Evolutionary conservation across 495 filamentous ascomycete species (phyloP).

Genomic region (Rhypophila decipiens): DNA sequence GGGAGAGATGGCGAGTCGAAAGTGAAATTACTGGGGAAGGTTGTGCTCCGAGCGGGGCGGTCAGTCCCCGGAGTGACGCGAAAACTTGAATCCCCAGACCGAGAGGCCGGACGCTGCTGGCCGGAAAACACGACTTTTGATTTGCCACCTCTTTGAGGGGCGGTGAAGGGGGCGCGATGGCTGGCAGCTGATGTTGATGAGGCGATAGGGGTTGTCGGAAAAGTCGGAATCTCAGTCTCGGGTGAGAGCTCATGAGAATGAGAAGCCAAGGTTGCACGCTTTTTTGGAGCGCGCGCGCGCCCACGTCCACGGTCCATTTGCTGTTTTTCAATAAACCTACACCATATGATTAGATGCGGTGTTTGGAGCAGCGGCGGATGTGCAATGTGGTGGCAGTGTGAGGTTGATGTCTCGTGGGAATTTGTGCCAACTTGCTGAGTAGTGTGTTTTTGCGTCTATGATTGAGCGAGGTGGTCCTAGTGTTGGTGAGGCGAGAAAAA

Average conservation of each 20-base stretch:
- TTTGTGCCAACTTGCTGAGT: no score
- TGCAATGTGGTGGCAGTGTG: background rate
- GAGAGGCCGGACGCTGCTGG: constrained; percentile 11
- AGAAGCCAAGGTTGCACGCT: constrained; percentile 16
- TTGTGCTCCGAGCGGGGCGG: constrained; percentile 19
- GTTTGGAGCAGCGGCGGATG: background rate
- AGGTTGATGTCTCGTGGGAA: no score
- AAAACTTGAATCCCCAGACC: constrained; percentile 8
- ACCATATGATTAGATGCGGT: background rate
- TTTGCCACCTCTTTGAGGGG: constrained; percentile 13
- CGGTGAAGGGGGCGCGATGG: constrained; percentile 7
- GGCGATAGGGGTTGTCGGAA: constrained; percentile 5
- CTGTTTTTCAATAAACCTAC: constrained; percentile 15
- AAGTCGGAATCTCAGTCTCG: background rate
- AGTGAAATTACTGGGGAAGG: constrained; percentile 18
- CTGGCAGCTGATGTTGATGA: background rate
- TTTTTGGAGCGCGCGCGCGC: constrained; percentile 27
- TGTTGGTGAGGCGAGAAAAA: constrained; percentile 31
- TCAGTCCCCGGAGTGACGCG: constrained; percentile 15
- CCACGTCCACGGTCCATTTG: constrained; percentile 27
- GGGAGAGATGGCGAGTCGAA: constrained; percentile 26
- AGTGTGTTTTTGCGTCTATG: no score
- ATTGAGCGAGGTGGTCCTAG: no score
- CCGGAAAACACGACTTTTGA: background rate
- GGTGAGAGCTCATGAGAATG: constrained; percentile 4